phyloP scores from a whole-genome alignment of 2,329 filamentous ascomycete species.

The Colletotrichum echinochloae region DNA sequence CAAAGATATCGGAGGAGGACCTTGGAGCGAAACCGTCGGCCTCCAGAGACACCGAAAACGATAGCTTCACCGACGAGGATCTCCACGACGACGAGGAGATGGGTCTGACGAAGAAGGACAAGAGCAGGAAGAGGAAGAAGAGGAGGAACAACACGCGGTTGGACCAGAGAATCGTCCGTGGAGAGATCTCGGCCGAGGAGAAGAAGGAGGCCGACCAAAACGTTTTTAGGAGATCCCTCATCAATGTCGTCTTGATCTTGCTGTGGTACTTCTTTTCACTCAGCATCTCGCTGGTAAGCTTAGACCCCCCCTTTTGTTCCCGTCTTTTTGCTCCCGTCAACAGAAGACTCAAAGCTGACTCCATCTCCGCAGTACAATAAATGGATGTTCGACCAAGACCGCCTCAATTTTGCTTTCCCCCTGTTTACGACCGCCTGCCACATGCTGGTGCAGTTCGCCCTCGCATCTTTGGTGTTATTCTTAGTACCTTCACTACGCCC shows the following conservation, averaged over 20 bases:
- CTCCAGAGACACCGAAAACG: constrained; percentile 56
- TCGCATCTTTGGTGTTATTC: constrained; percentile 82
- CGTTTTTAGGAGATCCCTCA: constrained; percentile 74
- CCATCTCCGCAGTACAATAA: constrained; percentile 85
- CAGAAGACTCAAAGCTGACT: constrained; percentile 43
- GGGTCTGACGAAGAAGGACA: constrained; percentile 81
- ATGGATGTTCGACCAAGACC: constrained; percentile 95
- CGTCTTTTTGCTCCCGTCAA: constrained; percentile 13
- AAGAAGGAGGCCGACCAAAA: constrained; percentile 80
- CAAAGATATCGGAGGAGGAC: constrained; percentile 61
- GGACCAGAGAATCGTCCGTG: constrained; percentile 75
- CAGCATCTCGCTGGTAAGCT: constrained; percentile 85
- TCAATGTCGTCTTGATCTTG: constrained; percentile 85
- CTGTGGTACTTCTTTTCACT: constrained; percentile 94
- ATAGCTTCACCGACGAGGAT: constrained; percentile 77
- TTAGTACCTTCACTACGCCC: constrained; percentile 87
- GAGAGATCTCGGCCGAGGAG: constrained; percentile 75
- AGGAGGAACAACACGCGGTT: constrained; percentile 75
- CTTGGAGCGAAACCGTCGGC: constrained; percentile 42
- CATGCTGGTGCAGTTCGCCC: constrained; percentile 92
- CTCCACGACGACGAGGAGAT: constrained; percentile 90
- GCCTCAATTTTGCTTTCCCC: constrained; percentile 92
- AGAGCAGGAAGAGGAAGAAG: constrained; percentile 74
- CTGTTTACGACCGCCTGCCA: constrained; percentile 95
- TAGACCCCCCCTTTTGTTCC: constrained; percentile 40